Base-by-base conservation (phyloP, 176 grass and related monocot genomes). In the Ananas comosus region DNA sequence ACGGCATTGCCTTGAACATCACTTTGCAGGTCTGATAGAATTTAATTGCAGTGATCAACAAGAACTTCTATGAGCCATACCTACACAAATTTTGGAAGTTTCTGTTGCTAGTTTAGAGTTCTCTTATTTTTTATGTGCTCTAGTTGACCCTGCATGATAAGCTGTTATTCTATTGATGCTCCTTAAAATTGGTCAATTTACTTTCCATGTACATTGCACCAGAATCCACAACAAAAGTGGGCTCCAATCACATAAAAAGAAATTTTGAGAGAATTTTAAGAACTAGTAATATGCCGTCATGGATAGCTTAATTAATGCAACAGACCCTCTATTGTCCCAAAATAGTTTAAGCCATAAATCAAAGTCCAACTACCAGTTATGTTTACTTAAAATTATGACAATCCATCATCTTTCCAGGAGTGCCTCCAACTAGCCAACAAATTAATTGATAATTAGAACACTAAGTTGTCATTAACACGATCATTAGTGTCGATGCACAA, bases 251-350 rank as follows among this genome's bases (percentile, higher is more conserved):
- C 13, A 17, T 9, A 64, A 64, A 64, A 64, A 23, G 1, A 23
- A 10, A 64, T 2, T 2, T 64, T 17, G 22, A 64, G n/a, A 64
- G 58, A 29, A 47, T 57, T 77, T 59, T 22, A 69, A 69, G n/a
- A 49, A 65, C 61, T 51, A 67, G 17, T 76, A 67, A 77, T 77
- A 11, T 68, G 74, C 42, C 47, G 59, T 68, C 65, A 59, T 58
- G 10, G 25, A 12, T 22, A 47, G 28, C 74, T 69, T 77, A 77
- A 65, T 71, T 63, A 61, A 42, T 52, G 28, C 12, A 70, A 79
- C 6, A 18, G 13, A 59, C 4, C 56, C 17, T 10, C 9, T 61
- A 18, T 22, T 17, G 56, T 59, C n/a, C 1, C 56, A 18, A 59
- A 59, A 9, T 59, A 13, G 56, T 14, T 18, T 0, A 42, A 42